Conservation (phyloP, 2,329 filamentous ascomycete genomes). For the Scorias spongiosa region DNA sequence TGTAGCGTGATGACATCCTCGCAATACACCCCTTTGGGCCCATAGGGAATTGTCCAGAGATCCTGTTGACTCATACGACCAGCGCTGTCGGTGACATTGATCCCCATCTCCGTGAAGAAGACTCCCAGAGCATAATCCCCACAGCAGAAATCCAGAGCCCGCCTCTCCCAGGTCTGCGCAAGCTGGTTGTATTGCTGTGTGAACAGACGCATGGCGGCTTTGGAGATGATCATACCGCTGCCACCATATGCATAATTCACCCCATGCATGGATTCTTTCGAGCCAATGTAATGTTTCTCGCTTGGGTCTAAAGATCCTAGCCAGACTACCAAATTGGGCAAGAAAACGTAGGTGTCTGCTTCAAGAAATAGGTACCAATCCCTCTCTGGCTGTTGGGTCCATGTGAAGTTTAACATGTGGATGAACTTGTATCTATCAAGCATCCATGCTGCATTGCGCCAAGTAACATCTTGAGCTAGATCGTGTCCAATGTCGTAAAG, state of each 20-base stretch:
- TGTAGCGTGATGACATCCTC: neutral
- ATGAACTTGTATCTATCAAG: conserved; percentile 40
- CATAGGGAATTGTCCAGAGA: neutral
- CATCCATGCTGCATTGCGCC: conserved; percentile 25
- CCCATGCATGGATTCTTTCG: conserved; percentile 22
- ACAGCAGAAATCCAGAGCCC: neutral
- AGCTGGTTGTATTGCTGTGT: neutral
- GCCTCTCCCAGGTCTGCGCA: neutral
- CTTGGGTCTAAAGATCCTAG: conserved; percentile 31
- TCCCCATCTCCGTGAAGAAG: neutral
- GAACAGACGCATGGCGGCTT: conserved; percentile 19
- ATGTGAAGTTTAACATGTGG: conserved; percentile 35
- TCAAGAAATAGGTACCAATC: conserved; percentile 39
- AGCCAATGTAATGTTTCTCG: conserved; percentile 33
- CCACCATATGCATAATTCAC: conserved; percentile 27
- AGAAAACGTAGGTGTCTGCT: conserved; percentile 32
- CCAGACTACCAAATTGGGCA: conserved; percentile 28
- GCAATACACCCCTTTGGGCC: neutral
- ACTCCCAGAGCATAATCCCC: neutral
- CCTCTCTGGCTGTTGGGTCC: conserved; percentile 28
- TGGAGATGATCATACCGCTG: conserved; percentile 28
- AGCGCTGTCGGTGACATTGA: neutral
- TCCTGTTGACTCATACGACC: neutral
- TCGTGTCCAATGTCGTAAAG: neutral
- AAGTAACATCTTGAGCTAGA: conserved; percentile 12